Base-by-base conservation (phyloP, 768 basidiomycete genomes). In the Pleurotus tuber-regium region DNA sequence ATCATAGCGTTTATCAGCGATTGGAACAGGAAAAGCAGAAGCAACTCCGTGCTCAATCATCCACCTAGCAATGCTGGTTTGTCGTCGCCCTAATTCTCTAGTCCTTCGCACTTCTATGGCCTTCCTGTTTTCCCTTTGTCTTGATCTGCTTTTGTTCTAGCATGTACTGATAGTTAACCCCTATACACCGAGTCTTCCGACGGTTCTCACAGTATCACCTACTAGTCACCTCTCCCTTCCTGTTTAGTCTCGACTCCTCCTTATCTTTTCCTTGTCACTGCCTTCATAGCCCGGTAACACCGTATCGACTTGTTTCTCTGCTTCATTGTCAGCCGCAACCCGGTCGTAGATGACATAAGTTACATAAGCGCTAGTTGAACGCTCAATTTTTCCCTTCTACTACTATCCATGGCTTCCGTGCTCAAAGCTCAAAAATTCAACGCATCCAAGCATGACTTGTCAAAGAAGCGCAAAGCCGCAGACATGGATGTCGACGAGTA, bases 1-100 rank as follows among this genome's bases (percentile, higher is more conserved):
- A n/a, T n/a, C 39, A 25, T 14, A 4, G 40, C 49, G 10, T 42
- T 48, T 35, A n/a, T 48, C 55, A 92, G 90, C 85, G 89, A 53
- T 70, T 92, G 65, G 89, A 92, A 64, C 88, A 90, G 70, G 89
- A 92, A 69, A 92, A 92, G 66, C 87, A 91, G 70, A 92, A 92
- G 70, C 89, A 92, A 58, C 69, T 79, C 52, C 74, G 76, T 35
- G 74, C 69, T 39, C 72, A 68, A 43, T 59, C 62, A 56, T 51
- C 59, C 30, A 16, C 54, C 46, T 46, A 56, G n/a, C 29, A 52
- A 51, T 50, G 16, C 16, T 43, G 23, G 21, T 23, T 43, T n/a
- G n/a, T n/a, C 26, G 16, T 43, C 35, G 12, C 42, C 16, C 26
- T 43, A n/a, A n/a, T n/a, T 23, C 23, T 23, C 26, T 28, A n/a